A percentile compares a stretch with the other conserved stretches of the same genome.
Conservation (phyloP, 129 eudicot genomes). For the Lonicera japonica region DNA sequence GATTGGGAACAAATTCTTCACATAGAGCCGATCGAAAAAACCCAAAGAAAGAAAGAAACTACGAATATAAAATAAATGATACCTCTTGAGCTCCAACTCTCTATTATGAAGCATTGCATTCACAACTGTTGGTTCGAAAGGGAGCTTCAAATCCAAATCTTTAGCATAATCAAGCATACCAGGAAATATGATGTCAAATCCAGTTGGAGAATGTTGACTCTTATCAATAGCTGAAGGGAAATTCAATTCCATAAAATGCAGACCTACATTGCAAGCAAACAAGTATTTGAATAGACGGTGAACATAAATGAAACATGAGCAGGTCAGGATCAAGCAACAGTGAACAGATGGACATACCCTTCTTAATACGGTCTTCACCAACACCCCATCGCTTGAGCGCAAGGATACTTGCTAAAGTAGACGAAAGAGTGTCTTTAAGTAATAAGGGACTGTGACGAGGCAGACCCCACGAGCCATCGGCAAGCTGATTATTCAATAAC, state of each 20-base stretch:
- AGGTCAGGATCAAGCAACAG: background rate
- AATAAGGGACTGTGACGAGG: constrained; percentile 32
- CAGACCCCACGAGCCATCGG: constrained; percentile 89
- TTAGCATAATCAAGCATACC: constrained; percentile 69
- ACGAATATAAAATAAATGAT: background rate
- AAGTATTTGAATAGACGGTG: background rate
- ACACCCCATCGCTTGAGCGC: constrained; percentile 79
- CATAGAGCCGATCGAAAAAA: background rate
- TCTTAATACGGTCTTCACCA: constrained; percentile 55
- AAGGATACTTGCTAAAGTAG: constrained; percentile 70
- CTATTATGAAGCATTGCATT: constrained; percentile 44
- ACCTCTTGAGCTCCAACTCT: constrained; percentile 58
- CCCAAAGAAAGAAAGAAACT: background rate
- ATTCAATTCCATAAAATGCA: constrained; percentile 54
- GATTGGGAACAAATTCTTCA: background rate
- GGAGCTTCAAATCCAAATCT: constrained; percentile 39
- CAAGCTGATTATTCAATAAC: constrained; percentile 73
- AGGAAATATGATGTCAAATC: constrained; percentile 81
- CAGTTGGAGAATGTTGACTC: constrained; percentile 51
- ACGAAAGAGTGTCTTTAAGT: constrained; percentile 64
- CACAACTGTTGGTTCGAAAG: constrained; percentile 23
- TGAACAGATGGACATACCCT: constrained; percentile 28
- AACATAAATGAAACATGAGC: constrained; percentile 7
- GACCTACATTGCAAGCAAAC: constrained; percentile 37
- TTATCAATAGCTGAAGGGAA: constrained; percentile 48